phyloP scores from a whole-genome alignment of 495 filamentous ascomycete species.

The Penicillium alfredii region DNA sequence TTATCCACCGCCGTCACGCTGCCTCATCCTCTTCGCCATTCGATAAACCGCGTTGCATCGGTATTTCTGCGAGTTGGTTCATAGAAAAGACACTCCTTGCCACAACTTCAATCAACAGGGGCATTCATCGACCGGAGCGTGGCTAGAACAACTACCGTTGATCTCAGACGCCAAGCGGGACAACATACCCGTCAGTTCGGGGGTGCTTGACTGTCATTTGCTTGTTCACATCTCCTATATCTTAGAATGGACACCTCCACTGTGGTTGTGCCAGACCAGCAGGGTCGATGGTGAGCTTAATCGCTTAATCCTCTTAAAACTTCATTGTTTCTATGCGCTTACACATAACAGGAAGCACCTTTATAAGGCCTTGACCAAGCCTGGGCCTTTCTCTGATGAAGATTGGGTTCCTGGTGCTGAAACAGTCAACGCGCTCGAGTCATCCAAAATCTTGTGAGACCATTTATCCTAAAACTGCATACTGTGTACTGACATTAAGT shows the following conservation, averaged over 20 bases:
- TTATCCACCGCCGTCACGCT: no score
- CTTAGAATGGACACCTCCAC: constrained; percentile 14
- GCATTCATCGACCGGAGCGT: no score
- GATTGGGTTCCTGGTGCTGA: constrained; percentile 60
- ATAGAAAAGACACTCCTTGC: no score
- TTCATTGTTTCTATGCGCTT: no score
- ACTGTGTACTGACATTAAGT: constrained; percentile 17
- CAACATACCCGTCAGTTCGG: no score
- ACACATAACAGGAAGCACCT: constrained; percentile 63
- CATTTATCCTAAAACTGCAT: neutral
- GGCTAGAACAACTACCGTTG: no score
- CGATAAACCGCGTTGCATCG: no score
- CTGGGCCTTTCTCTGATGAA: constrained; percentile 72
- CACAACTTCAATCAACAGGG: no score
- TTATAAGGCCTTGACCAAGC: constrained; percentile 65
- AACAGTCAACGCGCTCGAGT: constrained; percentile 53
- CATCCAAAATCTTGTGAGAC: constrained; percentile 65
- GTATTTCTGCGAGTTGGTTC: no score
- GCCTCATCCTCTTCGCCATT: no score
- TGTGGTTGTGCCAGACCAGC: constrained; percentile 16
- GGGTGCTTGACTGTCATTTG: neutral
- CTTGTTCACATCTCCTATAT: neutral
- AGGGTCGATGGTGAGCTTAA: constrained; percentile 11
- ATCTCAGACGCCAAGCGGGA: no score
- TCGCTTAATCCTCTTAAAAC: no score